These are phyloP conservation scores for Rugiboletus extremiorientalis DNA, from an alignment of 1,284 basidiomycete species.

Conservation along the genomic window DNA sequence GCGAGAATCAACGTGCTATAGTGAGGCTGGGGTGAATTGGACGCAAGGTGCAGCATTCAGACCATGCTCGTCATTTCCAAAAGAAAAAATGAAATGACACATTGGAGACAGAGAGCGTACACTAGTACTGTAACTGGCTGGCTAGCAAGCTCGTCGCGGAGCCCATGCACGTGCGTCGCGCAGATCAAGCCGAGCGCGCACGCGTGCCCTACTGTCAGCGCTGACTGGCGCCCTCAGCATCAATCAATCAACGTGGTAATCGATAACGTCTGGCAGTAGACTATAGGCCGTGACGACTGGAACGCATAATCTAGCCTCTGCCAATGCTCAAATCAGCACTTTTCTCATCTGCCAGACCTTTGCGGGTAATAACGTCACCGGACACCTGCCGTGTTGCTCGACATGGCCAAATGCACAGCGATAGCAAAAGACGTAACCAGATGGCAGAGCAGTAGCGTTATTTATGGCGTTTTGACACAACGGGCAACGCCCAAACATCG, in stretches of 20 bases:
- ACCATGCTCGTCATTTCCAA: slow-evolving; percentile 29
- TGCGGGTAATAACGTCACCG: slow-evolving; percentile 79
- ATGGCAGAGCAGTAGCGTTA: slow-evolving; percentile 90
- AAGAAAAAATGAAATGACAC: slow-evolving; percentile 9
- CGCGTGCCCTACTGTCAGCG: background rate
- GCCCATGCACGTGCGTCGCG: slow-evolving; percentile 30
- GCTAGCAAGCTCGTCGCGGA: background rate
- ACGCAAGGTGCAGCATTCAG: slow-evolving; percentile 17
- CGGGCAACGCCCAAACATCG: slow-evolving; percentile 80
- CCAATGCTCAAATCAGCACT: slow-evolving; percentile 63
- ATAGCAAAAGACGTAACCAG: slow-evolving; percentile 96
- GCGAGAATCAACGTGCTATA: slow-evolving; percentile 5
- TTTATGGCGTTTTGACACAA: slow-evolving; percentile 75
- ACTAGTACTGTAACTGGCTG: no score
- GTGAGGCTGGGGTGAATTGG: slow-evolving; percentile 4
- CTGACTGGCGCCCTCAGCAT: background rate
- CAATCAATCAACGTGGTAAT: slow-evolving; percentile 9
- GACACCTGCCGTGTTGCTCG: slow-evolving; percentile 77
- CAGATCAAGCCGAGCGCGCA: slow-evolving; percentile 1
- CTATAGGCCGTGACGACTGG: no score
- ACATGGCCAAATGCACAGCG: slow-evolving; percentile 88
- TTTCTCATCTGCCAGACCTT: slow-evolving; percentile 84
- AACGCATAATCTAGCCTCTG: background rate
- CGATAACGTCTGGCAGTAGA: slow-evolving; percentile 9
- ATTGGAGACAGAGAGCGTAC: slow-evolving; percentile 11